Evolutionary conservation across 179 eudicot genomes (phyloP), one percentile per base, ranked within the genome.

Genomic region (Gypsophila paniculata): DNA sequence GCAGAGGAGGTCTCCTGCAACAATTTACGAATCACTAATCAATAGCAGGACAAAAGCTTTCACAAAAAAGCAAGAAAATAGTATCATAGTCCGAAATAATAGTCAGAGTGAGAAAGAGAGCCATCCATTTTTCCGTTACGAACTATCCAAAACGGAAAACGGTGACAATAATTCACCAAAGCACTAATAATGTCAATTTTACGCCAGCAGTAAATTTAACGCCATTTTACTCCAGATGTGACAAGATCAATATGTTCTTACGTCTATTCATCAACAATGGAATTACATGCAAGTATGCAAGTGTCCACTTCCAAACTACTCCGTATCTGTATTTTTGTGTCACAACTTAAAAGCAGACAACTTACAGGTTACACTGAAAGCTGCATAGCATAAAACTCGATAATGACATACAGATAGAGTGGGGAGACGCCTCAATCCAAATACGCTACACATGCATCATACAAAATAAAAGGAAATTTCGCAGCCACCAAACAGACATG

Each of bases 1-100:
- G 97, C 99, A 25, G 99, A 94, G 1, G 99, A 94, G 18, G 92
- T 89, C 87, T 94, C 97, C 99, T 94, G 85, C 79, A 81, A 73
- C 0, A 51, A 57, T 61, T 61, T 8, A 42, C 65, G 26, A 13
- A 39, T 63, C 26, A 65, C 38, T 17, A 32, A 65, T 39, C 68
- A n/a, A 64, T 9, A 38, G 8, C 22, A 64, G 5, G 62, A 25
- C 64, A 15, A 60, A 26, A 26, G 19, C 15, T 58, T 58, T 18
- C 59, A 54, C 23, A 5, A 18, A 54, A 54, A 19, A 54, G 22
- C 23, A 19, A 54, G 59, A 54, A 46, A 46, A 46, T 46, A 11
- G 17, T 13, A 46, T 10, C 52, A 46, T 13, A 46, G 44, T 39
- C 9, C 6, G 44, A 8, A 39, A 39, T 5, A 39, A 39, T 6